Percentiles rank a stretch among this genome's conserved stretches.
These are phyloP conservation scores for Amyloporia xantha DNA, from an alignment of 768 basidiomycete species.

Conservation along the genomic window DNA sequence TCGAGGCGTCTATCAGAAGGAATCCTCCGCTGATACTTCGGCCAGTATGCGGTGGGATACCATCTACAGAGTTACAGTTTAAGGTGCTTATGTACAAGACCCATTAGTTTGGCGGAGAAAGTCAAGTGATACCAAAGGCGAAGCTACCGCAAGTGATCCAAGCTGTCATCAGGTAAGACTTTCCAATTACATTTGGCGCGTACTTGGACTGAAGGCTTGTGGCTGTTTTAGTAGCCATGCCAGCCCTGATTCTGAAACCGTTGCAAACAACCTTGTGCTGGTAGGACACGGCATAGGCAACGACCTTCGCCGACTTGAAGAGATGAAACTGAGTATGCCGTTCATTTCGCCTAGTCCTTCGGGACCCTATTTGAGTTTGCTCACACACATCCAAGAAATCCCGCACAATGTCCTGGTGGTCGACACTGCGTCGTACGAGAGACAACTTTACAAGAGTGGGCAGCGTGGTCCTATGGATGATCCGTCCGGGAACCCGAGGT, in stretches of 20 bases:
- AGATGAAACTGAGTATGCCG: conserved; percentile 72
- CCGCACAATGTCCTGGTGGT: conserved; percentile 67
- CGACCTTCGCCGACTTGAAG: conserved; percentile 58
- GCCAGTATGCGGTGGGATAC: conserved; percentile 57
- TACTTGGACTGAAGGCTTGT: conserved; percentile 24
- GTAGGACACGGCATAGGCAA: conserved; percentile 56
- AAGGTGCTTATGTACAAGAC: not conserved
- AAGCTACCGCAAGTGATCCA: conserved; percentile 68
- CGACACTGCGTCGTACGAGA: conserved; percentile 61
- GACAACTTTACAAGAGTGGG: conserved; percentile 51
- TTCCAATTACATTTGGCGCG: not conserved
- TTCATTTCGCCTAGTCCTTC: not conserved
- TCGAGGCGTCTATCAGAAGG: not conserved
- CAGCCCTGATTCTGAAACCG: conserved; percentile 72
- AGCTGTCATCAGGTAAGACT: conserved; percentile 44
- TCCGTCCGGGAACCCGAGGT: conserved; percentile 47
- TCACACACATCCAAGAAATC: conserved; percentile 39
- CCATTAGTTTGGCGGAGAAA: no score
- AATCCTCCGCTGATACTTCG: conserved; percentile 2
- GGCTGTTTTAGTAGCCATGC: conserved; percentile 51
- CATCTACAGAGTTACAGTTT: conserved; percentile 1
- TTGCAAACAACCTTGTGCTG: conserved; percentile 62
- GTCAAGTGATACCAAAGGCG: conserved; percentile 58
- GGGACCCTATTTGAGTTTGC: conserved; percentile 2
- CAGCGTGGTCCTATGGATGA: conserved; percentile 56